Base-by-base conservation (phyloP, 2,329 filamentous ascomycete genomes). In the Magnaporthiopsis incrustans region DNA sequence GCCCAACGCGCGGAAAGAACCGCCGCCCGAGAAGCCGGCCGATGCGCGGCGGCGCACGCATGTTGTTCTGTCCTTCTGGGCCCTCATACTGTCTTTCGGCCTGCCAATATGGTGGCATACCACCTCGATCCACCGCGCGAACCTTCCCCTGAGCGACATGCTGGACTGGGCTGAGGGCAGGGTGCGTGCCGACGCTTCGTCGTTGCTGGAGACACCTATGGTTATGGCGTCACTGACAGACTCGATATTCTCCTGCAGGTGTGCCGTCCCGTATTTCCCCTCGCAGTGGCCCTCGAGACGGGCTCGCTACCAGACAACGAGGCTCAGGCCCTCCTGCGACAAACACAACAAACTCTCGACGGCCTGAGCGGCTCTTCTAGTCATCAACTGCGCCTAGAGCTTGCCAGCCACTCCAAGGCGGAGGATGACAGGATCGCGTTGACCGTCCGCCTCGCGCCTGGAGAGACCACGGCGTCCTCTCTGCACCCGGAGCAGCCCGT, bases 101-200 rank as follows among this genome's bases (percentile, higher is more conserved):
- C 75, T 99, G 68, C 95, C 95, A 65, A 89, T 96, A 84, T 99
- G 95, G 95, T 96, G 92, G 87, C 88, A 87, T 75, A 98, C 95
- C 0, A 99, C 95, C 4, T 89, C 90, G 0, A 96, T 98, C 64
- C 93, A 96, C 75, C 86, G 95, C 64, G 93, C 94, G 15, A 83
- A 87, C 59, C 79, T 99, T 69, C 95, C 95, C 6, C 76, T 97
- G 69, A 84, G 89, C 72, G 84, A 88, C 64, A 99, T 99, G 95
- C 85, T 90, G 69, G 85, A 89, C 67, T 98, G 95, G 94, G 90
- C 92, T 12, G 90, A 96, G 71, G 92, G 92, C 68, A 91, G 90
- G 83, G 93, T 96, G 75, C 67, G 78, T 67, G 15, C 5, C 14
- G 14, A n/a, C 25, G 30, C 18, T 6, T 26, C 25, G 3, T 60